Evolutionary conservation across 768 basidiomycete species (phyloP), one percentile per base, ranked within the genome.

Genomic region (Lactarius pseudohatsudake): DNA sequence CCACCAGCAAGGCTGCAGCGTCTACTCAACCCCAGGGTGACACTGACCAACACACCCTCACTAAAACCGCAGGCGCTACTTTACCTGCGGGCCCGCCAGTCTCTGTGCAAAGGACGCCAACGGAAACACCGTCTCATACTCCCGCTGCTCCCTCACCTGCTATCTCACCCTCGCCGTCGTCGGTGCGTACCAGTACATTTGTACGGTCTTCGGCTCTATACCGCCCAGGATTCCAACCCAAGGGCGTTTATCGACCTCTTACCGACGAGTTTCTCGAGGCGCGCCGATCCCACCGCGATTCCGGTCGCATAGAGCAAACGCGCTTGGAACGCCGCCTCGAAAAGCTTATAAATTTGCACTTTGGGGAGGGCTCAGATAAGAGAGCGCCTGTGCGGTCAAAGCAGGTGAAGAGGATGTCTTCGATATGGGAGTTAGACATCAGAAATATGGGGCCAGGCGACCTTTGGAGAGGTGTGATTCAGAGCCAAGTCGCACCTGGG

Each of bases 141-240:
- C 69, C 72, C 18, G 59, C 71, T 8, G 61, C 54, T 9, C 57
- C 72, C 1, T 67, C 72, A 28, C 68, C 68, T n/a, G 45, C 57
- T 10, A 56, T 70, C 0, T 74, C 76, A 16, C 69, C 67, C 4
- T 68, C 72, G 1, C 70, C 75, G 8, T 57, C 67, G 4, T 64
- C 72, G 53, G 57, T 65, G 13, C 62, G 60, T 41, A 54, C 65
- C 11, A 41, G 57, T 22, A 69, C 72, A 1, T 65, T 72, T 2
- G 66, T 63, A 8, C 76, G 73, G 38, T 64, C 72, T 4, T 55
- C 66, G 5, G 86, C 88, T 0, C 90, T 89, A 2, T 98, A 98
- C 74, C 87, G 89, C 56, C 87, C 92, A 3, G 94, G 94, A 1
- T 99, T 98, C 74, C 96, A 99, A 75, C 96, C 96, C 6, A 90